Conservation (phyloP, 768 basidiomycete species). For the Tulasnella sp. region DNA sequence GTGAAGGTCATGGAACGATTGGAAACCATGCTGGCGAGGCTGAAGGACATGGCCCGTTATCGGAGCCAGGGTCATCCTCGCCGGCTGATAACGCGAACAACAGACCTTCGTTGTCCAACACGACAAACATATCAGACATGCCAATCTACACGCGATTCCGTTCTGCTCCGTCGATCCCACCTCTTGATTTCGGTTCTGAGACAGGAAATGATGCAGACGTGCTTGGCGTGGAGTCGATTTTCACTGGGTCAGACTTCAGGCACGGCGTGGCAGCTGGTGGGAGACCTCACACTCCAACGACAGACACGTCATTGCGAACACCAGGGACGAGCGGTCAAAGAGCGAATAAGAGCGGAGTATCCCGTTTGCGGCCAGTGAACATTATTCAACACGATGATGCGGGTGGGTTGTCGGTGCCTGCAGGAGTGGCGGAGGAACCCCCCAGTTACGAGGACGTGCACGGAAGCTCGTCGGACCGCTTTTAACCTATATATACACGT, state of each 20-base stretch:
- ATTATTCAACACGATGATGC: slow-evolving; percentile 17
- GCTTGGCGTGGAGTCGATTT: neutral
- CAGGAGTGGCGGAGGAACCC: slow-evolving; percentile 16
- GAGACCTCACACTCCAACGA: slow-evolving; percentile 6
- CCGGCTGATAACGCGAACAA: neutral
- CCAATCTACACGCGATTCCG: slow-evolving; percentile 3
- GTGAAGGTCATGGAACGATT: neutral
- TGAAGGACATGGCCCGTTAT: neutral
- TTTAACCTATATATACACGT: too few relatives aligned
- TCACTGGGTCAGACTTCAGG: neutral
- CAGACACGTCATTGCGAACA: slow-evolving; percentile 2
- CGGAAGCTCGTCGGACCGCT: too few relatives aligned
- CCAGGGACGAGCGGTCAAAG: neutral
- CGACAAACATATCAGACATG: neutral
- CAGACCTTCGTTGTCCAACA: neutral
- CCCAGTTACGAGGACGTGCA: slow-evolving; percentile 16
- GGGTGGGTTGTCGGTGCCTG: neutral
- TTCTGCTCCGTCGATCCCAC: slow-evolving; percentile 9
- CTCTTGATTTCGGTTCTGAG: neutral
- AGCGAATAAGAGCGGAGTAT: neutral
- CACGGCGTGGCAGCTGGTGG: neutral
- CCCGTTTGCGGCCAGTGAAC: slow-evolving; percentile 17
- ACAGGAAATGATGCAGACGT: too few relatives aligned
- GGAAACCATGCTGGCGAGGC: neutral
- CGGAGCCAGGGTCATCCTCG: neutral